These are phyloP conservation scores for Hemileccinum impolitum DNA, from an alignment of 768 basidiomycete species.

Conservation along the genomic window DNA sequence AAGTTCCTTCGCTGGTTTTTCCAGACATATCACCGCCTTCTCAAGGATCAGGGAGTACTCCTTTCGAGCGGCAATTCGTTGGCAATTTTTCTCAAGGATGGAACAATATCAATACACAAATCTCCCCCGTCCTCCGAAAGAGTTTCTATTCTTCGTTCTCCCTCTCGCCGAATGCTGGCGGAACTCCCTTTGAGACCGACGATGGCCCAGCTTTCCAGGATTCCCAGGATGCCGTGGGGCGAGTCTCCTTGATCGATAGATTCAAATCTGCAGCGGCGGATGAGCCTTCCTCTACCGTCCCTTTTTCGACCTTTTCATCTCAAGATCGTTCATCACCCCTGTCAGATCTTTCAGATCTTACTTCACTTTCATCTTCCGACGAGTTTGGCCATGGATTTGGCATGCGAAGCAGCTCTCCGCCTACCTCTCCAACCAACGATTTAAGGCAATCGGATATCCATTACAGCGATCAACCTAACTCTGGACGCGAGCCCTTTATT, in stretches of 20 bases:
- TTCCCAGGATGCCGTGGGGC: slow-evolving; percentile 5
- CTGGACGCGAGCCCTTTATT: neutral
- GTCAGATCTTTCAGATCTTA: slow-evolving; percentile 30
- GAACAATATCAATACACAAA: slow-evolving; percentile 11
- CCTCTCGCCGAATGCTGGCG: slow-evolving; percentile 8
- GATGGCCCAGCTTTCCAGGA: slow-evolving; percentile 5
- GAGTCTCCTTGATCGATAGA: slow-evolving; percentile 27
- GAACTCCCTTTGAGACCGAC: neutral
- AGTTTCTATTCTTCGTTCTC: neutral
- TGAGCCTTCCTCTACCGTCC: slow-evolving; percentile 2
- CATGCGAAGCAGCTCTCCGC: slow-evolving; percentile 12
- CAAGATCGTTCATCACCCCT: slow-evolving; percentile 21
- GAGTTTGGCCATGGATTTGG: slow-evolving; percentile 1
- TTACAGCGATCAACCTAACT: neutral
- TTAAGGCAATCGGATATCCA: neutral
- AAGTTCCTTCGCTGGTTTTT: slow-evolving; percentile 13
- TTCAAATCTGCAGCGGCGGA: slow-evolving; percentile 26
- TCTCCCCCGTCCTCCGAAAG: slow-evolving; percentile 24
- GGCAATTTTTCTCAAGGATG: slow-evolving; percentile 18
- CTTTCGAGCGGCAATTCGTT: slow-evolving; percentile 30
- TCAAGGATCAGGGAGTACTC: slow-evolving; percentile 23
- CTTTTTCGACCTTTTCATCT: slow-evolving; percentile 1
- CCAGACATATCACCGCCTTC: slow-evolving; percentile 29
- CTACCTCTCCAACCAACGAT: slow-evolving; percentile 14
- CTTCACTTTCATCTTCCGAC: slow-evolving; percentile 24